These are phyloP conservation scores for Ciborinia camelliae DNA, from an alignment of 2,329 filamentous ascomycete genomes.

Conservation along the genomic window DNA sequence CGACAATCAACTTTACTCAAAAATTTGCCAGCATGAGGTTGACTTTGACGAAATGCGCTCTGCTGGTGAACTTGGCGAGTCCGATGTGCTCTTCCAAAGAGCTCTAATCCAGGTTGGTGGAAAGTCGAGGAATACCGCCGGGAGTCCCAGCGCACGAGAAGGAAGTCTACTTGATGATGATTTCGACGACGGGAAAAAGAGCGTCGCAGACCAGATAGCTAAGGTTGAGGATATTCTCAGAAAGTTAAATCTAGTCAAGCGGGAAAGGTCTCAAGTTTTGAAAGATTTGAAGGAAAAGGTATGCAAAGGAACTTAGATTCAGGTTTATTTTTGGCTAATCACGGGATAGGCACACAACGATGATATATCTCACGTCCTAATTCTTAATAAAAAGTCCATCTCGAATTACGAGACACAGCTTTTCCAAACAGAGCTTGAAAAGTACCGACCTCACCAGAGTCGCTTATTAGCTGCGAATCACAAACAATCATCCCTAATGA, in stretches of 20 bases:
- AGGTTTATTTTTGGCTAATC: slow-evolving; percentile 20
- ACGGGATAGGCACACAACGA: slow-evolving; percentile 76
- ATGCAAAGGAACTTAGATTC: slow-evolving; percentile 32
- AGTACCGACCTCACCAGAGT: slow-evolving; percentile 90
- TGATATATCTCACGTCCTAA: slow-evolving; percentile 95
- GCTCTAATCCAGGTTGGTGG: slow-evolving; percentile 74
- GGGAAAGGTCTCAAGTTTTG: slow-evolving; percentile 84
- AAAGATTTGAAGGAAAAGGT: slow-evolving; percentile 99
- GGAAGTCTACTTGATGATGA: slow-evolving; percentile 87
- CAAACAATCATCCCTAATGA: slow-evolving; percentile 91
- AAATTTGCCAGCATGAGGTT: slow-evolving; percentile 77
- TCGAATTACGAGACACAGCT: slow-evolving; percentile 87
- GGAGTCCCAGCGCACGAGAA: slow-evolving; percentile 58
- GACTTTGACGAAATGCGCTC: slow-evolving; percentile 95
- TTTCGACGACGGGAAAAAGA: slow-evolving; percentile 75
- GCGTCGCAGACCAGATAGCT: slow-evolving; percentile 83
- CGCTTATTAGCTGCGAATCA: slow-evolving; percentile 89
- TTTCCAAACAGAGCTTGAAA: slow-evolving; percentile 95
- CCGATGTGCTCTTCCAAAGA: slow-evolving; percentile 83
- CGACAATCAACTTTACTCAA: slow-evolving; percentile 77
- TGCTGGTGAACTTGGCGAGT: slow-evolving; percentile 80
- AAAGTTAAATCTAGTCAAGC: slow-evolving; percentile 87
- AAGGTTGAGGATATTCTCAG: slow-evolving; percentile 86
- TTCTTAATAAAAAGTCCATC: slow-evolving; percentile 96
- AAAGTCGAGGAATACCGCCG: slow-evolving; percentile 55